phyloP scores from a whole-genome alignment of 257 asterid species.

The Nicotiana otophora region DNA sequence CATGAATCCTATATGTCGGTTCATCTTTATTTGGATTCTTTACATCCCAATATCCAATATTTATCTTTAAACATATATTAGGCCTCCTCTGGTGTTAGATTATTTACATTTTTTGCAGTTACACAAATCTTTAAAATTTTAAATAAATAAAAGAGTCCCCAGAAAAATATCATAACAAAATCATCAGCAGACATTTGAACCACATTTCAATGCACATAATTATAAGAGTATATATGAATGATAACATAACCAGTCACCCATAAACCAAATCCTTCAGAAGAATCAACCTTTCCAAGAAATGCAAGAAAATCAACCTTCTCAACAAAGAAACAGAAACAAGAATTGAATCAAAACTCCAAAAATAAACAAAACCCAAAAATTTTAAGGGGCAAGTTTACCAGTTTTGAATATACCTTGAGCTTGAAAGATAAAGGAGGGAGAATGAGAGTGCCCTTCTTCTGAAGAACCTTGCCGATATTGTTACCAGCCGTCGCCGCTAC shows the following conservation, averaged over 20 bases:
- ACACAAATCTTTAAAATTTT: not conserved
- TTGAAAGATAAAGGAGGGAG: slow-evolving; percentile 97
- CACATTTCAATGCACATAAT: not conserved
- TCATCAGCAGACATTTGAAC: slow-evolving; percentile 1
- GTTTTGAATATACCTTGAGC: slow-evolving; percentile 58
- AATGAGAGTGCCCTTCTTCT: slow-evolving; percentile 97
- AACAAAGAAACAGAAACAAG: not conserved
- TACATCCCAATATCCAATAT: not conserved
- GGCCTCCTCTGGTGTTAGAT: not conserved
- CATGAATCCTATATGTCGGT: too few species aligned
- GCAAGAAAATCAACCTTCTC: not conserved
- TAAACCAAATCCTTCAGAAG: not conserved
- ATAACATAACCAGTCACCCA: not conserved
- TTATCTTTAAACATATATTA: not conserved
- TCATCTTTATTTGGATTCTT: not conserved
- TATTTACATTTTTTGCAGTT: not conserved
- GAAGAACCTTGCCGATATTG: slow-evolving; percentile 97
- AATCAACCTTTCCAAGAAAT: not conserved
- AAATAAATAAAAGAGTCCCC: not conserved
- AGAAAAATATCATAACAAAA: not conserved
- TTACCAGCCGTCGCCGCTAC: slow-evolving; percentile 96
- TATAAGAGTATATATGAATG: not conserved
- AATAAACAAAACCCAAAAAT: not conserved
- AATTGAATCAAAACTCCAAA: not conserved
- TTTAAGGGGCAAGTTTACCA: not conserved